Evolutionary conservation across 2,329 filamentous ascomycete genomes (phyloP).

Genomic region (Colletotrichum theobromicola): DNA sequence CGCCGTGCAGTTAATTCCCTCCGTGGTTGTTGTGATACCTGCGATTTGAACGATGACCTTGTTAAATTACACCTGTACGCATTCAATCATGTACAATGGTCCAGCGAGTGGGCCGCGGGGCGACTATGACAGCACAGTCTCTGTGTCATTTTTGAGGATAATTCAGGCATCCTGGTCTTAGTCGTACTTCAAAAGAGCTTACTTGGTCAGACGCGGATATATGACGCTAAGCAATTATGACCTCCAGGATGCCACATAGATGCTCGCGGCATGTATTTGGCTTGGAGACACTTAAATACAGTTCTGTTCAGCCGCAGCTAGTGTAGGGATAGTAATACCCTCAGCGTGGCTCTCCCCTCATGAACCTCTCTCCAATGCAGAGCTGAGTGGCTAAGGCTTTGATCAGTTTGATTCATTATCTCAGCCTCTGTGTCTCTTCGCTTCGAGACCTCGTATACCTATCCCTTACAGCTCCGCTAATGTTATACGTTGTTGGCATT

Average conservation of each 20-base stretch:
- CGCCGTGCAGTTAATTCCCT: not conserved
- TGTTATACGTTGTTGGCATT: not conserved
- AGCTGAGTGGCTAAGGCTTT: not conserved
- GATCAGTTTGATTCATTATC: not conserved
- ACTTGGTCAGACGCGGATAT: too few relatives aligned
- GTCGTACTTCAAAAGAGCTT: too few relatives aligned
- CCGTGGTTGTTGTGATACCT: too few relatives aligned
- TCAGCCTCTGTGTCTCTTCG: not conserved
- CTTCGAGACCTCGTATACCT: not conserved
- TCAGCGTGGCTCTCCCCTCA: not conserved
- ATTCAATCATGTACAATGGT: too few relatives aligned
- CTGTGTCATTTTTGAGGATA: too few relatives aligned
- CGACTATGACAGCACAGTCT: too few relatives aligned
- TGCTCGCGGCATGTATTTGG: not conserved
- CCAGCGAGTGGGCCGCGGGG: too few relatives aligned
- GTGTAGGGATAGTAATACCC: fast-evolving
- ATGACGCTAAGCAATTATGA: too few relatives aligned
- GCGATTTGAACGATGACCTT: too few relatives aligned
- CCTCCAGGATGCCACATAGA: too few relatives aligned
- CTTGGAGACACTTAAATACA: not conserved
- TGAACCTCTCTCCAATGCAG: not conserved
- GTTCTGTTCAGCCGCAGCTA: fast-evolving
- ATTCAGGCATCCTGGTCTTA: too few relatives aligned
- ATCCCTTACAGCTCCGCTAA: not conserved
- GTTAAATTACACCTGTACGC: too few relatives aligned